Conservation (phyloP, 345 rosid species). For the Syzygium jambos region DNA sequence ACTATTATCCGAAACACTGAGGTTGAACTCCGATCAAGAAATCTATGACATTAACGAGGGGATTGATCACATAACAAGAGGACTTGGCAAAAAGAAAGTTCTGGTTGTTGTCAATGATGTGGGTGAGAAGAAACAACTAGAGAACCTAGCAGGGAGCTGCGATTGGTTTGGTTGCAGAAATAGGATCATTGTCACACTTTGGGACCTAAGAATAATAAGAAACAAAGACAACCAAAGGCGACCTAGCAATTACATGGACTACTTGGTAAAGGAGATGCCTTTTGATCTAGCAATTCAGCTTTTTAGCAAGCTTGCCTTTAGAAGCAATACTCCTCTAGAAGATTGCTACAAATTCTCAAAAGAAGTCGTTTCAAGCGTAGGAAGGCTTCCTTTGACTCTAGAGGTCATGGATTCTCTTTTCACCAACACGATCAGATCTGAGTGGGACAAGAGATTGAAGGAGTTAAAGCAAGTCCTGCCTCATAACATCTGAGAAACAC, state of each 20-base stretch:
- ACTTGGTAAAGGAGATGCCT: not conserved
- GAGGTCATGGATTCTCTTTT: not conserved
- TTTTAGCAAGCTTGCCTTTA: not conserved
- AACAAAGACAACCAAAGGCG: not conserved
- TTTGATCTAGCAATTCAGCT: fast-evolving
- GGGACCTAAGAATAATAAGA: not conserved
- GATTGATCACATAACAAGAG: not conserved
- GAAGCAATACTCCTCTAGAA: not conserved
- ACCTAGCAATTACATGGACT: not conserved
- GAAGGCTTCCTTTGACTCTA: not conserved
- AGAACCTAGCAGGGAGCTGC: not conserved
- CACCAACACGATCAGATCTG: fast-evolving
- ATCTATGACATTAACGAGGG: not conserved
- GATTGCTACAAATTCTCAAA: not conserved
- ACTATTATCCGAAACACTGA: not conserved
- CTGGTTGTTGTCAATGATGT: not conserved
- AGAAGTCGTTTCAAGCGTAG: not conserved
- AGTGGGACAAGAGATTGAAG: not conserved
- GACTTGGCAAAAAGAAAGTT: not conserved
- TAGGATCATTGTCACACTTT: not conserved
- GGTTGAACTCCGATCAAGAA: not conserved
- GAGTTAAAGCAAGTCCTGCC: not conserved
- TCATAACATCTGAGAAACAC: fast-evolving
- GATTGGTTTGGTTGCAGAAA: not conserved
- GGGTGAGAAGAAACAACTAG: not conserved